These are phyloP conservation scores for Fusarium tuaranense DNA, from an alignment of 2,329 filamentous ascomycete genomes.

Conservation along the genomic window DNA sequence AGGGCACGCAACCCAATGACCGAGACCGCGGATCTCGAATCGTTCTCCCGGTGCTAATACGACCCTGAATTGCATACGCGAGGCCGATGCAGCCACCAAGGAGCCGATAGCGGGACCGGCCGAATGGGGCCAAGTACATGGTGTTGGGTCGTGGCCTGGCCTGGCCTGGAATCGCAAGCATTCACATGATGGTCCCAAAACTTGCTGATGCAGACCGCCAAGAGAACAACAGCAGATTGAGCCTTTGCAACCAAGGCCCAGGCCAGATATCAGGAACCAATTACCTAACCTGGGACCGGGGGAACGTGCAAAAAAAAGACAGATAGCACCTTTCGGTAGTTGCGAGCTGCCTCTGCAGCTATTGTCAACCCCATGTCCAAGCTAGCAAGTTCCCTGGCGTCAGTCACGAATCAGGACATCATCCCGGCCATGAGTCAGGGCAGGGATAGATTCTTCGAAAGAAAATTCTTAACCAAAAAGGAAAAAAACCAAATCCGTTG, in stretches of 20 bases:
- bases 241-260: conserved; percentile 14
- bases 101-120: conserved; percentile 28
- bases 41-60: conserved; percentile 3
- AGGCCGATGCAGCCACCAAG: conserved; percentile 1
- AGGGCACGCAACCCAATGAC: conserved; percentile 2
- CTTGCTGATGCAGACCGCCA: conserved; percentile 32
- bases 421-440: not conserved
- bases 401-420: conserved; percentile 35
- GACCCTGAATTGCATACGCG: conserved; percentile 23
- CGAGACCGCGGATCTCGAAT: conserved; percentile 25
- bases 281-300: conserved; percentile 4
- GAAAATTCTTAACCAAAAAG: conserved; percentile 11
- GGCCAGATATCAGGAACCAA: conserved; percentile 23
- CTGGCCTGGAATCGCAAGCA: conserved; percentile 1
- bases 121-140: conserved; percentile 15
- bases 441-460: not conserved
- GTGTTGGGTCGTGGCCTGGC: not conserved
- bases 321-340: conserved; percentile 19
- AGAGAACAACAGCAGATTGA: conserved; percentile 7
- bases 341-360: conserved; percentile 10
- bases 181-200: conserved; percentile 24
- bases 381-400: conserved; percentile 18
- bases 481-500: conserved; percentile 20
- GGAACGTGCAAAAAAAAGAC: conserved; percentile 9
- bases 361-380: conserved; percentile 5